Evolutionary conservation across 768 basidiomycete genomes (phyloP).

Genomic region (Sutorius australiensis): DNA sequence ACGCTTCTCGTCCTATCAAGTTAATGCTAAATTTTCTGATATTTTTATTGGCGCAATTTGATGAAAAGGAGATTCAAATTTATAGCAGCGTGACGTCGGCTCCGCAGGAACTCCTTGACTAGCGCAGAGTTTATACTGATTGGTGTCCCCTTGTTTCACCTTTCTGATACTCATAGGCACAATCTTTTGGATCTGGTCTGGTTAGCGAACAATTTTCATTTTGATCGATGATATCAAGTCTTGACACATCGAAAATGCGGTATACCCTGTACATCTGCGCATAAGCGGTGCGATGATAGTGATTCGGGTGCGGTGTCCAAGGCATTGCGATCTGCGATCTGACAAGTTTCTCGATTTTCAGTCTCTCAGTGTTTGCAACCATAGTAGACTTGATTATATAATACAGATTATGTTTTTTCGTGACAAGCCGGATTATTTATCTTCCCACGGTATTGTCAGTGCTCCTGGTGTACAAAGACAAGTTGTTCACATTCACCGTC

Average conservation of each 20-base stretch:
- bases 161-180: background rate
- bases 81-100: no score
- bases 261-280: background rate
- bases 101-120: no score
- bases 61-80: background rate
- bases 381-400: conserved; percentile 13
- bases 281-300: background rate
- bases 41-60: background rate
- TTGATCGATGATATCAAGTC: background rate
- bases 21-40: background rate
- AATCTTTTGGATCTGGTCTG: background rate
- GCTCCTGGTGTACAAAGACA: background rate
- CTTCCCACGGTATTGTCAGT: conserved; percentile 26
- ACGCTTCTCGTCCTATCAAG: background rate
- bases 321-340: background rate
- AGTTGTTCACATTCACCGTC: conserved; percentile 7
- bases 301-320: background rate
- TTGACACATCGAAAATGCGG: background rate
- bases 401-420: conserved; percentile 13
- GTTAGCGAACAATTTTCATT: background rate
- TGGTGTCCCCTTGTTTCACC: background rate
- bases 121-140: no score
- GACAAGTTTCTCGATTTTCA: background rate
- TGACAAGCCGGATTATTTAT: conserved; percentile 31
- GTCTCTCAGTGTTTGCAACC: background rate